Conservation (phyloP, 176 grass and related monocot species). For the Triticum aestivum region IWGSC_CS_RefSeq_v2.1 NC_057806.1:664959921-664960420, state of each 20-base stretch:
- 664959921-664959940: not conserved
- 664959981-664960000: conserved; percentile 70
- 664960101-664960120: conserved; percentile 99
- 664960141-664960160: conserved; percentile 3
- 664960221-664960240: not conserved
- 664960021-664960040: conserved; percentile 81
- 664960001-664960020: conserved; percentile 83
- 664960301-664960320: conserved; percentile 52
- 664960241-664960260: not conserved
- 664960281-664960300: not conserved
- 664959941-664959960: conserved; percentile 86
- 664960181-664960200: not conserved
- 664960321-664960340: conserved; percentile 35
- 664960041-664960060: conserved; percentile 85
- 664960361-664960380: too few species aligned
- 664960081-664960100: conserved; percentile 92
- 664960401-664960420: conserved; percentile 28
- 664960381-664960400: not conserved
- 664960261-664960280: not conserved
- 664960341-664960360: not conserved
- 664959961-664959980: conserved; percentile 82
- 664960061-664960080: conserved; percentile 82
- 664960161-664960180: not conserved
- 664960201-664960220: not conserved
- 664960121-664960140: conserved; percentile 82